Percentiles rank a stretch among this genome's conserved stretches.
These are phyloP conservation scores for Lactarius evosmus DNA, from an alignment of 768 basidiomycete genomes.

Conservation along the genomic window DNA sequence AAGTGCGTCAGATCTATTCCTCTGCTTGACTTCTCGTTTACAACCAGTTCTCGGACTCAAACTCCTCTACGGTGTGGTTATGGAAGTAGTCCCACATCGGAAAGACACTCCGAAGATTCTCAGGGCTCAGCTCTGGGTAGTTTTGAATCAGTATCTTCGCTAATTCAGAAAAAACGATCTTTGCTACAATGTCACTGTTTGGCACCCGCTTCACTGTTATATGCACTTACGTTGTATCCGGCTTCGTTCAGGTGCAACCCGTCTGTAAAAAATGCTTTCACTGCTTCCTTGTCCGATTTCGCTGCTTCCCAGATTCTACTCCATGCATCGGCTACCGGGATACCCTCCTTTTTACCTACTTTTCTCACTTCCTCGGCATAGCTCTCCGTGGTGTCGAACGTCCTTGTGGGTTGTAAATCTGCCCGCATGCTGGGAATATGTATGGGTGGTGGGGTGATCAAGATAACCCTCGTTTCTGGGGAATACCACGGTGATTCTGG, in stretches of 20 bases:
- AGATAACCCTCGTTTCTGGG: conserved; percentile 67
- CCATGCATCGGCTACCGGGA: conserved; percentile 76
- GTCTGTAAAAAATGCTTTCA: conserved; percentile 58
- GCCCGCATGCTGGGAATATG: conserved; percentile 57
- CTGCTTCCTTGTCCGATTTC: conserved; percentile 52
- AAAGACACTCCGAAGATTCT: conserved; percentile 57
- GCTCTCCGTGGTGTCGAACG: conserved; percentile 54
- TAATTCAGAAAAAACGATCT: conserved; percentile 68
- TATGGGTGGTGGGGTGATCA: conserved; percentile 85
- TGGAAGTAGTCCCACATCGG: conserved; percentile 47
- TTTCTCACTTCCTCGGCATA: conserved; percentile 72
- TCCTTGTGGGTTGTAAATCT: conserved; percentile 56
- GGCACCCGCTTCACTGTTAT: neutral
- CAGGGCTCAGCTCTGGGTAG: conserved; percentile 69
- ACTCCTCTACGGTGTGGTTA: conserved; percentile 21
- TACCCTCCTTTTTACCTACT: conserved; percentile 51
- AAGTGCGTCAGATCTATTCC: neutral
- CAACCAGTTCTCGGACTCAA: conserved; percentile 18
- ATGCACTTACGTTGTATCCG: conserved; percentile 63
- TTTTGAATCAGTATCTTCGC: conserved; percentile 51
- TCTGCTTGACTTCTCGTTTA: neutral
- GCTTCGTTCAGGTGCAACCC: conserved; percentile 77
- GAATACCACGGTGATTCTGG: conserved; percentile 64
- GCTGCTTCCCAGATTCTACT: conserved; percentile 67
- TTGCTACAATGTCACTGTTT: neutral